Evolutionary conservation across 352 stramenopile species (phyloP).

Genomic region (Phytophthora cryptogea): DNA sequence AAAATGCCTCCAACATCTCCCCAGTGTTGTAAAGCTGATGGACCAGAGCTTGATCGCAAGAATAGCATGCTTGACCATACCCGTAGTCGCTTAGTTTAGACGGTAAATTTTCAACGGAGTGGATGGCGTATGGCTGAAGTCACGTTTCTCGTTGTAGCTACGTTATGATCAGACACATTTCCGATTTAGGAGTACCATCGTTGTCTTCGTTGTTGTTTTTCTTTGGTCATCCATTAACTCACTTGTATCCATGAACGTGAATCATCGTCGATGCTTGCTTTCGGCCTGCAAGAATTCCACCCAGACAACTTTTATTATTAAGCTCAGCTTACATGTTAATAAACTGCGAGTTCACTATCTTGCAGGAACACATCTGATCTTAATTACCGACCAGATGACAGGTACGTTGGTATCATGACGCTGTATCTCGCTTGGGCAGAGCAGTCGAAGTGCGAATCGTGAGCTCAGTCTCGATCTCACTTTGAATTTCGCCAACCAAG

Average conservation of each 20-base stretch:
- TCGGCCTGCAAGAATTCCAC: too few species aligned
- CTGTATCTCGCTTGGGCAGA: background rate
- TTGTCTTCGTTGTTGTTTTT: too few species aligned
- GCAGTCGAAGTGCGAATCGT: background rate
- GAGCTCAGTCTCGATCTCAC: background rate
- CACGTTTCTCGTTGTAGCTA: too few species aligned
- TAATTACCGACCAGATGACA: background rate
- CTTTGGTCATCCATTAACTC: too few species aligned
- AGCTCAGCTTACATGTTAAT: too few species aligned
- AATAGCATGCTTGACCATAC: conserved; percentile 5
- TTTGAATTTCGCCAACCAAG: background rate
- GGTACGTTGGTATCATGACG: background rate
- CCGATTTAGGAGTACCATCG: too few species aligned
- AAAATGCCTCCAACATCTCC: conserved; percentile 5
- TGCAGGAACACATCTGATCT: background rate
- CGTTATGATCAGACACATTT: too few species aligned
- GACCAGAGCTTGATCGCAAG: conserved; percentile 11
- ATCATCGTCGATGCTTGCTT: too few species aligned
- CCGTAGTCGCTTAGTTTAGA: background rate
- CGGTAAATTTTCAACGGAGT: background rate
- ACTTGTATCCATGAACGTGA: too few species aligned
- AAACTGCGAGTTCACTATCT: background rate
- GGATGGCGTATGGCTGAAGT: background rate
- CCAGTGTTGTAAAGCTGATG: background rate
- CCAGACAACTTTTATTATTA: too few species aligned